Evolutionary conservation across 2,329 filamentous ascomycete species (phyloP).

Genomic region (Diatrype stigma): DNA sequence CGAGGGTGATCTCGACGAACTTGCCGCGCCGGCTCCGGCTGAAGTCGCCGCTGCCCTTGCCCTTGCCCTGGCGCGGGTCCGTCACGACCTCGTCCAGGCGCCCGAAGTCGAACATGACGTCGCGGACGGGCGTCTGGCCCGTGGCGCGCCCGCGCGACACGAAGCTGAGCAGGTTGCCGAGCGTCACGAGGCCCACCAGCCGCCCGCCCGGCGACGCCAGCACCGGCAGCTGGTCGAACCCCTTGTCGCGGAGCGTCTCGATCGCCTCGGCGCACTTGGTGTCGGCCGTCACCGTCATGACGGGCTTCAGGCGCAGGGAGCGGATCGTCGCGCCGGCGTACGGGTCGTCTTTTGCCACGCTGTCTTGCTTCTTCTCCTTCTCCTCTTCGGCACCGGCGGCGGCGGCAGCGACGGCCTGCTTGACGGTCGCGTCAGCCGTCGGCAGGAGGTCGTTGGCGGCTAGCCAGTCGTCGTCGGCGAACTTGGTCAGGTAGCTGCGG

Average conservation of each 20-base stretch:
- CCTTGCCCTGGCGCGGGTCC: constrained; percentile 59
- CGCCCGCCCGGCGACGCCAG: constrained; percentile 63
- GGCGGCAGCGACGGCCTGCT: constrained; percentile 37
- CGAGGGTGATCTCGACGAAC: constrained; percentile 91
- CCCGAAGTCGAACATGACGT: constrained; percentile 96
- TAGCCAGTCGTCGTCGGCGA: constrained; percentile 98
- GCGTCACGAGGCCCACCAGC: constrained; percentile 87
- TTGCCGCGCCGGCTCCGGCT: constrained; percentile 59
- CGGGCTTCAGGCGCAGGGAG: constrained; percentile 83
- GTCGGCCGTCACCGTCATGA: constrained; percentile 73
- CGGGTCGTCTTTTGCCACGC: constrained; percentile 58
- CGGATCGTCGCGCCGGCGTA: constrained; percentile 77
- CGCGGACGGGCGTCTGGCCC: constrained; percentile 67
- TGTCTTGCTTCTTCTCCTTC: constrained; percentile 15
- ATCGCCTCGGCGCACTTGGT: constrained; percentile 81
- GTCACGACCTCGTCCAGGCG: constrained; percentile 85
- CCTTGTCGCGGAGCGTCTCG: constrained; percentile 97
- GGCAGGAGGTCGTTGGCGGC: constrained; percentile 90
- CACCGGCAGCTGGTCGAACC: constrained; percentile 95
- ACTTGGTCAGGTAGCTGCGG: constrained; percentile 95
- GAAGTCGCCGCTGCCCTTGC: constrained; percentile 28
- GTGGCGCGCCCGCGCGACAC: constrained; percentile 79
- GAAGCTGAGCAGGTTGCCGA: constrained; percentile 90
- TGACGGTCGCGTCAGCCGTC: constrained; percentile 37
- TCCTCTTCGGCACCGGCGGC: constrained; percentile 28